Evolutionary conservation across 108 stramenopile species (phyloP), one percentile per base, ranked within the genome.

Genomic region (Thalassiosira profunda): DNA sequence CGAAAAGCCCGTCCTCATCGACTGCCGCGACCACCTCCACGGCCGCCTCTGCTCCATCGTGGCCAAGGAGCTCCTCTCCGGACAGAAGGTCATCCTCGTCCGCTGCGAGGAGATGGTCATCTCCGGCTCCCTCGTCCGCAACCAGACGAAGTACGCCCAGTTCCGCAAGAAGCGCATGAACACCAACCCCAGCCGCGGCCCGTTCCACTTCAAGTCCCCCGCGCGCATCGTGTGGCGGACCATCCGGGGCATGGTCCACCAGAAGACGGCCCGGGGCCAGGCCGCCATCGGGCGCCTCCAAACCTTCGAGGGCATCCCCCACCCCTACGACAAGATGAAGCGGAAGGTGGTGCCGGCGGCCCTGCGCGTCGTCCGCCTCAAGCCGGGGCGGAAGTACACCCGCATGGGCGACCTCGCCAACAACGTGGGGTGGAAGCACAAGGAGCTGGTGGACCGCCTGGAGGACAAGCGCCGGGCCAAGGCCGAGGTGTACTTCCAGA

Each of bases 161-260:
- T 99, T 97, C 90, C 95, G 96, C 57, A 80, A 84, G 55, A 98
- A 98, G 93, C 81, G 87, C 82, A 96, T 90, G 82, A 99, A 99
- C 93, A 98, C 99, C 60, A 99, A 99, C 92, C 99, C 98, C 37
- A 11, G 65, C 21, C 79, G 83, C 74, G 92, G 97, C 46, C 99
- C 99, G 29, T 96, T 95, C 90, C 97, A 99, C 80, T 97, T 96
- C 96, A 96, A 98, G 79, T 67, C 87, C 56, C 99, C 99, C 15
- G 91, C 98, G 44, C 69, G 89, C 24, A 98, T 99, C 85, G 91
- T 99, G 45, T 99, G 96, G 97, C 86, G 99, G 44, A 98, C 97
- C 48, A 90, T 99, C 67, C 97, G 99, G 38, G 99, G 99, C 64
- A 99, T 99, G 99, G 73, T 99, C 41, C 93, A 98, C 49, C 98